A percentile compares a stretch with the other conserved stretches of the same genome.
Evolutionary conservation across 257 asterid species (phyloP).

Genomic region (Buddleja alternifolia): DNA sequence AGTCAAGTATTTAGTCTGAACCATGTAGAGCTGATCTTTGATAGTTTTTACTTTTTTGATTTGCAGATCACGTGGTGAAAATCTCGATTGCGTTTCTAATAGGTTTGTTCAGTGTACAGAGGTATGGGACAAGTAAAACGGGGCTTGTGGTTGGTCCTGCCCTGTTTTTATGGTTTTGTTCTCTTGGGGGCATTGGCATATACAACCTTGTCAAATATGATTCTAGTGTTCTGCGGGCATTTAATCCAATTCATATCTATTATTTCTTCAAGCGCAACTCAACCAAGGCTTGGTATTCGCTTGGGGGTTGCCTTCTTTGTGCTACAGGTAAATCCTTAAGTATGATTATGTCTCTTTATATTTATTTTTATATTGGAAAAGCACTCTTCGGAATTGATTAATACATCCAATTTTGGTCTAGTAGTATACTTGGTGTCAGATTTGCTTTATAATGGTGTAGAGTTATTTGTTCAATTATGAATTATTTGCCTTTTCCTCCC

Average conservation of each 20-base stretch:
- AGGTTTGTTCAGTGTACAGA: constrained; percentile 89
- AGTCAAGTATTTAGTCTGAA: constrained; percentile 23
- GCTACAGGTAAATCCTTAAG: constrained; percentile 75
- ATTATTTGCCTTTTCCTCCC: not conserved
- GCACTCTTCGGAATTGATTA: not conserved
- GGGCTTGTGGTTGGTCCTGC: constrained; percentile 98
- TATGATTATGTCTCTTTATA: not conserved
- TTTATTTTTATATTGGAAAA: not conserved
- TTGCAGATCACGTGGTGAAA: constrained; percentile 94
- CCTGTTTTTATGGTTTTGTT: constrained; percentile 93
- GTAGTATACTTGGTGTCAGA: not conserved
- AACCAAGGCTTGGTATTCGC: constrained; percentile 89
- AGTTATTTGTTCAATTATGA: constrained; percentile 16
- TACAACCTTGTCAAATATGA: constrained; percentile 91
- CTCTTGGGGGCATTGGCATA: constrained; percentile 91
- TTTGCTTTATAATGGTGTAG: constrained; percentile 24
- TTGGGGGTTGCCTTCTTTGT: constrained; percentile 96
- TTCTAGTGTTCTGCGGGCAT: constrained; percentile 73
- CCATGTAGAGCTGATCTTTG: constrained; percentile 26
- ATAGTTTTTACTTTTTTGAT: constrained; percentile 39
- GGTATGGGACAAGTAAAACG: constrained; percentile 95
- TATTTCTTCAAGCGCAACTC: constrained; percentile 80
- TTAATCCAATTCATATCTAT: constrained; percentile 89
- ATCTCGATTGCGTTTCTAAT: constrained; percentile 85
- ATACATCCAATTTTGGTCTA: constrained; percentile 8